Conservation (phyloP, 1,284 basidiomycete species). For the Fomitopsis betulina region DNA sequence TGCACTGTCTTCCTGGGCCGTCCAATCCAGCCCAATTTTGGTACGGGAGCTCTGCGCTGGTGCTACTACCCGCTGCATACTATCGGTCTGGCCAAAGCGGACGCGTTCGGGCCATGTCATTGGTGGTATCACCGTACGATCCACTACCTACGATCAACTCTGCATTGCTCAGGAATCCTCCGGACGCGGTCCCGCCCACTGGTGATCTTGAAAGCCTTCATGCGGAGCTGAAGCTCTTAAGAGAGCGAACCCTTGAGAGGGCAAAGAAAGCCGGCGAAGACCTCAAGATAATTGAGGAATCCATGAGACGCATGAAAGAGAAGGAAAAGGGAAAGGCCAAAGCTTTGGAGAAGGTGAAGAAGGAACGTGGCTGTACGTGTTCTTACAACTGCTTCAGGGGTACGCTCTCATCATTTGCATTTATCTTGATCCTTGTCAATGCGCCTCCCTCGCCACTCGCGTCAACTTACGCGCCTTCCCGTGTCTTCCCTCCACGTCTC, state of each 20-base stretch:
- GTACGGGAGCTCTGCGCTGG: background rate
- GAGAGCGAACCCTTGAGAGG: constrained; percentile 50
- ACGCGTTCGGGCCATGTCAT: constrained; percentile 28
- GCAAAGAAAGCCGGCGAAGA: constrained; percentile 68
- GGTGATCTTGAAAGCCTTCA: constrained; percentile 69
- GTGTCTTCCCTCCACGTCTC: background rate
- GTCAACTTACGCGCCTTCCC: background rate
- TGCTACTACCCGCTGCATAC: constrained; percentile 3
- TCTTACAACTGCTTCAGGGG: constrained; percentile 7
- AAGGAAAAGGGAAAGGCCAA: constrained; percentile 73
- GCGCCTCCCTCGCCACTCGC: constrained; percentile 2
- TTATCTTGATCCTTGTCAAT: background rate
- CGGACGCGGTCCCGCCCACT: constrained; percentile 62
- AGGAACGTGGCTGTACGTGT: constrained; percentile 67
- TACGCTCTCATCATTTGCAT: background rate
- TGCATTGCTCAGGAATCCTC: constrained; percentile 50
- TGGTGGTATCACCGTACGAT: constrained; percentile 44
- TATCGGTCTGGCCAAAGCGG: constrained; percentile 8
- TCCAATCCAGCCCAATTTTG: constrained; percentile 3
- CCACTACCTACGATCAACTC: constrained; percentile 45
- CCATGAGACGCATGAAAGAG: constrained; percentile 66
- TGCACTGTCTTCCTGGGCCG: constrained; percentile 4
- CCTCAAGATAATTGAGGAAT: constrained; percentile 62
- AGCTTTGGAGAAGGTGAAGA: constrained; percentile 61
- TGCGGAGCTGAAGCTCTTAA: constrained; percentile 51